Base-by-base conservation (phyloP, 371 early-diverging fungal species). In the Caulochytrium protostelioides region DNA sequence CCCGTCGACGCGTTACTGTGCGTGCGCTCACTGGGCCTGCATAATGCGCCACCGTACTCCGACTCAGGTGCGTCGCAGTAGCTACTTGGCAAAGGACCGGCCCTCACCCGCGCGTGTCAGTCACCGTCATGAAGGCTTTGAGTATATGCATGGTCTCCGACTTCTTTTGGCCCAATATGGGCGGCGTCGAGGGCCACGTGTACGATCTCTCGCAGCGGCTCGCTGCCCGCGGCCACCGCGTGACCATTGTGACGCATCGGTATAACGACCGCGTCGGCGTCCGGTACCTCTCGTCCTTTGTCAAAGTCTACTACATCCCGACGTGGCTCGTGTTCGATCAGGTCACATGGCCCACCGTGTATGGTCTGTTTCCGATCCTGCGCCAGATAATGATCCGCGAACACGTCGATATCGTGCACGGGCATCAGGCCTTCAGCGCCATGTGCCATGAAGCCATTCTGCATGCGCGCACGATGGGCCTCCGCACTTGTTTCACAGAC, bases 151-250 rank as follows among this genome's bases (percentile, higher is more conserved):
- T 86, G 71, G 86, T 83, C 7, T 83, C 83, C 16, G 99, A 99
- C 65, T 97, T 94, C 54, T 97, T 97, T 57, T 91, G 82, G 54
- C 99, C 98, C 22, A 83, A 82, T 40, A 74, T 83, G 46, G 99
- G 98, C 31, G 99, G 99, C 4, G 89, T 99, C 2, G 99, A 99
- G 54, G 81, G 80, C 25, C 99, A 99, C 59, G 58, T 98, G 22
- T 85, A 83, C 47, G 77, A 81, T 49, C 57, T 97, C 27, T 78
- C 89, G 13, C 84, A 86, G 52, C 68, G 80, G 34, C 61, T 98
- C 26, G 76, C 84, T 28, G 70, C 65, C 41, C 64, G 82, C 15
- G 97, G 94, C 12, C 97, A 98, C 60, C 28, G 57, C 53, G 58
- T 55, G 32, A 37, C 55, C 21, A 78, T 89, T 31, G 57, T 85